Base-by-base conservation (phyloP, 768 basidiomycete species). In the Tylopilus sp. region DNA sequence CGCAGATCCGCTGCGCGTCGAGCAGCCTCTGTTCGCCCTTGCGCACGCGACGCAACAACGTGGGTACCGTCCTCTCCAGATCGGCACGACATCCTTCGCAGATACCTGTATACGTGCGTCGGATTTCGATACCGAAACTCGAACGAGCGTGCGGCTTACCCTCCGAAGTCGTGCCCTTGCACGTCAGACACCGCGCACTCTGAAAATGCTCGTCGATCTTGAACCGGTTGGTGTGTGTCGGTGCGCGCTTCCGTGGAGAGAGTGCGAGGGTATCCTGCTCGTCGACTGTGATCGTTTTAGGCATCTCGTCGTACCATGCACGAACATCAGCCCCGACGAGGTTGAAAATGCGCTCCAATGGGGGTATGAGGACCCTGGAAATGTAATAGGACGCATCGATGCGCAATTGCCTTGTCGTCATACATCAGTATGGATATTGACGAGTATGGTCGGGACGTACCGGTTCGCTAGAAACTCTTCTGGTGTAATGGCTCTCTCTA, bases 371-470 rank as follows among this genome's bases (percentile, higher is more conserved):
- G 16, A 94, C 85, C 41, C 82, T 77, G 1, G 81, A 79, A 62
- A 99, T 95, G 68, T 99, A 98, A 68, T 98, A 97, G 12, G 77
- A 67, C 6, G 85, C 86, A 61, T 99, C 95, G n/a, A 98, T 79
- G 19, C 83, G 82, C 41, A 83, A 71, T 55, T 85, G 79, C 36
- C 88, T 91, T 47, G 34, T 21, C 10, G 25, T 22, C 34, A 28
- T 25, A 3, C 26, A n/a, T 44, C 33, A 53, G 47, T n/a, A n/a
- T n/a, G n/a, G n/a, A n/a, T n/a, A n/a, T n/a, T n/a, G n/a, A n/a
- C n/a, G 14, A 24, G 44, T 21, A 17, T 12, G 19, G 52, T 24
- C 19, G 21, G 7, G 25, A 68, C 75, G 45, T 48, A 91, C 90
- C 80, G 69, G 58, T 87, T 79, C 8, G 77, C 72, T 54, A 90